Base-by-base conservation (phyloP, 345 rosid genomes). In the Eucalyptus caleyi region DNA sequence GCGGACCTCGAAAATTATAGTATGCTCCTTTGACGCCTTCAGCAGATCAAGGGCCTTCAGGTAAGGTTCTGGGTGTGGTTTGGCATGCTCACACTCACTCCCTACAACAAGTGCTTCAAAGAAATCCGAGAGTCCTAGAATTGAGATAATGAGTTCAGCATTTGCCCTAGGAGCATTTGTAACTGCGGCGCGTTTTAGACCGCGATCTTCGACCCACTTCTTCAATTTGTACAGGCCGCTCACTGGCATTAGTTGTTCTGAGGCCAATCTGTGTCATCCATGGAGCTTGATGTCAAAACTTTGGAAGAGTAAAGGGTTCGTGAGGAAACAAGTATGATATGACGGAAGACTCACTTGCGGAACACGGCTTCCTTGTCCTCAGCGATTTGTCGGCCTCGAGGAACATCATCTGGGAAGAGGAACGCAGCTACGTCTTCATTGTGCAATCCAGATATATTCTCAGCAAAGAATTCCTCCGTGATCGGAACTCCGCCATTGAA, bases 41-140 rank as follows among this genome's bases (percentile, higher is more conserved):
- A 98, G 97, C 26, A 91, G 89, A 82, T 96, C 96, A 86, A 97
- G 96, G 81, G 96, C 99, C 92, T 97, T 98, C 92, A 95, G 91
- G 93, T 98, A 98, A 49, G 99, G 96, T 16, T 91, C 97, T 9
- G 99, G 99, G 91, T 93, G 94, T 37, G 99, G 99, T 90, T 98
- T 98, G 50, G 96, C 97, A 88, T 54, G 95, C 53, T 96, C 97
- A 72, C 99, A 98, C 21, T 98, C 99, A 83, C 89, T 92, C 10
- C 99, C 99, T 16, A 96, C 10, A 87, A 98, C 94, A 87, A 98
- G 92, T 89, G 90, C 96, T 30, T 97, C 94, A 81, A 98, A 96
- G 92, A 98, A 98, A 92, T 96, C 96, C 34, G 90, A 83, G 19
- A 97, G 97, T 51, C 99, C 99, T 5, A 98, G 99, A 83, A 87